Evolutionary conservation across 768 basidiomycete species (phyloP).

Genomic region (Termitomyces sp.): DNA sequence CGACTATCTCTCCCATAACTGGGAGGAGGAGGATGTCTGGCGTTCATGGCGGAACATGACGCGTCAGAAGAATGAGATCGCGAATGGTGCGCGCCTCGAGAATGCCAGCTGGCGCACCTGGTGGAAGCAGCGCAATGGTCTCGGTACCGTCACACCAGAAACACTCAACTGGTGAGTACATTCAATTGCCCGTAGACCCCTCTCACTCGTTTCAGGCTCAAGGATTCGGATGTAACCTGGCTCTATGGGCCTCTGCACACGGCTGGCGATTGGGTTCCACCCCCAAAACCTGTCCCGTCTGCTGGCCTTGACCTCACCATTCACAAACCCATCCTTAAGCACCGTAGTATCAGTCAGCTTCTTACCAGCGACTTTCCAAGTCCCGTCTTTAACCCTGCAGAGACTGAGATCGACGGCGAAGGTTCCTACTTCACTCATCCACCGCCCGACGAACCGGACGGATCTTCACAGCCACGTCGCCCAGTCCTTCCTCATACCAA

Average conservation of each 20-base stretch:
- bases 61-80: constrained; percentile 95
- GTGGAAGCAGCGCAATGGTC: constrained; percentile 98
- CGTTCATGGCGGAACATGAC: constrained; percentile 99
- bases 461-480: constrained; percentile 26
- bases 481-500: constrained; percentile 76
- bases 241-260: constrained; percentile 96
- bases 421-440: constrained; percentile 4
- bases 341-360: constrained; percentile 87
- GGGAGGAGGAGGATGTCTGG: constrained; percentile 98
- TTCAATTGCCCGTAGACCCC: not conserved
- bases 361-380: constrained; percentile 72
- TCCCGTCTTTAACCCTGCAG: constrained; percentile 56
- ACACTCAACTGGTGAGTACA: constrained; percentile 90
- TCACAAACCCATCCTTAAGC: constrained; percentile 91
- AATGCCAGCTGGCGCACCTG: constrained; percentile 99
- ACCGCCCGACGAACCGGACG: constrained; percentile 5
- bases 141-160: constrained; percentile 93
- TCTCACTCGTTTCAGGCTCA: constrained; percentile 61
- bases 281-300: constrained; percentile 42
- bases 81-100: constrained; percentile 91
- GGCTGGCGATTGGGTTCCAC: constrained; percentile 65
- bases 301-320: constrained; percentile 44
- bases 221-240: constrained; percentile 99
- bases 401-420: constrained; percentile 53
- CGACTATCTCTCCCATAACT: constrained; percentile 97